These are phyloP conservation scores for Chalciporus sphaerocephalus DNA, from an alignment of 768 basidiomycete genomes.

Conservation along the genomic window DNA sequence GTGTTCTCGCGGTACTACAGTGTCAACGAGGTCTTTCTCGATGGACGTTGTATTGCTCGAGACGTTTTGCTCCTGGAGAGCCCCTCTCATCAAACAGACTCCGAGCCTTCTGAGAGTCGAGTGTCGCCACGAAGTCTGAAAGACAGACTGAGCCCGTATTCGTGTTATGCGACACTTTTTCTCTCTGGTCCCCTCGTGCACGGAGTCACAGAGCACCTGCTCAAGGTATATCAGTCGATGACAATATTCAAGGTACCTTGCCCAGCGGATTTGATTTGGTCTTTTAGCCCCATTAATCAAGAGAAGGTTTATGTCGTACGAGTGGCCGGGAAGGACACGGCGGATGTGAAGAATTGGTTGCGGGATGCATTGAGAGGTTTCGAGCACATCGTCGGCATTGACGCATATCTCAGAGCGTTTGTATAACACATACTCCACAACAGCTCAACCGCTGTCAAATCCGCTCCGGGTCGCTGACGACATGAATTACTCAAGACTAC, in stretches of 20 bases:
- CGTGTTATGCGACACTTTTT: conserved; percentile 85
- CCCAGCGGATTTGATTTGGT: conserved; percentile 77
- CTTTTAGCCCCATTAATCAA: conserved; percentile 55
- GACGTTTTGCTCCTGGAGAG: conserved; percentile 77
- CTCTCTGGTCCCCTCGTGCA: conserved; percentile 66
- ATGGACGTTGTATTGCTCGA: conserved; percentile 60
- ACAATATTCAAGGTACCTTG: conserved; percentile 53
- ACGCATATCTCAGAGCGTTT: conserved; percentile 64
- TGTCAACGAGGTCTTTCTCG: conserved; percentile 75
- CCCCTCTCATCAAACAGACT: conserved; percentile 5
- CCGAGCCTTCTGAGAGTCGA: conserved; percentile 8
- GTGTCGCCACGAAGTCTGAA: conserved; percentile 46
- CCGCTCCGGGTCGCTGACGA: no score
- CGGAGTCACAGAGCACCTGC: conserved; percentile 45
- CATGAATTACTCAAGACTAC: no score
- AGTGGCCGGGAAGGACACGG: conserved; percentile 72
- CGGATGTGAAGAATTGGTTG: conserved; percentile 71
- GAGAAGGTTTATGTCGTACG: conserved; percentile 58
- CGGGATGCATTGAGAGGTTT: conserved; percentile 48
- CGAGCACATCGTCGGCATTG: conserved; percentile 53
- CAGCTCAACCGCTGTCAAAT: background rate
- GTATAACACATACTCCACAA: conserved; percentile 25
- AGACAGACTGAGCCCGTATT: conserved; percentile 71
- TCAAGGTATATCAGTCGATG: conserved; percentile 45
- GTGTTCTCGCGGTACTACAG: conserved; percentile 80